phyloP scores from a whole-genome alignment of 495 filamentous ascomycete genomes.

The Clohesyomyces aquaticus region DNA sequence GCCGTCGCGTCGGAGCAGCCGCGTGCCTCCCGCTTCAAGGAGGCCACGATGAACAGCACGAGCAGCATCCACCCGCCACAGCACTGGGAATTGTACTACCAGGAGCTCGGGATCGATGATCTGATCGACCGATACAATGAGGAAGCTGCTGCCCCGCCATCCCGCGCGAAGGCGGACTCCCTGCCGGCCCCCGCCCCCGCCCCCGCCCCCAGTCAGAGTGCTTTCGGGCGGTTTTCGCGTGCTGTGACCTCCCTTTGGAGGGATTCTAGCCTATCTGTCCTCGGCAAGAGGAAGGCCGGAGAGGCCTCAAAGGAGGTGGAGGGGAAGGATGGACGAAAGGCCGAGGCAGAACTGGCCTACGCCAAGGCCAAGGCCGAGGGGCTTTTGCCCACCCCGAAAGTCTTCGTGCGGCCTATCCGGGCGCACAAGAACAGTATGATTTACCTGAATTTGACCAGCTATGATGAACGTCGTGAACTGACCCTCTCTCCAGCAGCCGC shows the following conservation, averaged over 20 bases:
- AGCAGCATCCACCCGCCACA: conserved; percentile 16
- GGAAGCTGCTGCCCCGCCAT: background rate
- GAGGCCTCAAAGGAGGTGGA: conserved; percentile 26
- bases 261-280: conserved; percentile 3
- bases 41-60: conserved; percentile 30
- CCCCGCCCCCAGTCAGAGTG: conserved; percentile 10
- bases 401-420: conserved; percentile 24
- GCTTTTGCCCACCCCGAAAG: conserved; percentile 47
- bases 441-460: background rate
- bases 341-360: conserved; percentile 61
- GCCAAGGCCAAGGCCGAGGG: conserved; percentile 64
- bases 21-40: conserved; percentile 19
- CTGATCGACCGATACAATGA: conserved; percentile 20
- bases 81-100: conserved; percentile 19
- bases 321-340: conserved; percentile 44
- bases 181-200: background rate
- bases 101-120: conserved; percentile 19
- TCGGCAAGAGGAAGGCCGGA: conserved; percentile 25
- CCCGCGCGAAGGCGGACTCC: background rate
- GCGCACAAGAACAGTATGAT: conserved; percentile 6
- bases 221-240: conserved; percentile 20
- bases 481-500: conserved; percentile 37
- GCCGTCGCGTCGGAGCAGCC: too few species aligned
- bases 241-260: conserved; percentile 14
- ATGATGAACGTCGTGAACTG: conserved; percentile 37